Conservation (phyloP, 2,329 filamentous ascomycete genomes). For the Lachnellula arida region DNA sequence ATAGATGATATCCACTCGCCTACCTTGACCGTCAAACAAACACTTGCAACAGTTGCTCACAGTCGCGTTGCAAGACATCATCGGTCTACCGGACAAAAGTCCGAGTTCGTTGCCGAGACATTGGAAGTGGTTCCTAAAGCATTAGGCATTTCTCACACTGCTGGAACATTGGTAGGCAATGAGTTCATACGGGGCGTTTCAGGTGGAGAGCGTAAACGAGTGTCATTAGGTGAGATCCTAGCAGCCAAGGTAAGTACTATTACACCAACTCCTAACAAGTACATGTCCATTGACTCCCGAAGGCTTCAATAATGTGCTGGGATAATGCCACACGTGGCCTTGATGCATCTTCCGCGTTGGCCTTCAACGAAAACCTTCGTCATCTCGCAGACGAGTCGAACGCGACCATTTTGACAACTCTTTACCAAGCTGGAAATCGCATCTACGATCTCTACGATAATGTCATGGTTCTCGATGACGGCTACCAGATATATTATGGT, state of each 20-base stretch:
- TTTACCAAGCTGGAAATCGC: constrained; percentile 66
- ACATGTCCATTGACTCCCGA: too few species aligned
- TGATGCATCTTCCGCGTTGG: constrained; percentile 41
- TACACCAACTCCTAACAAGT: too few species aligned
- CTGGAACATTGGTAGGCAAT: constrained; percentile 50
- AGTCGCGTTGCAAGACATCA: constrained; percentile 49
- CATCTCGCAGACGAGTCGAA: constrained; percentile 59
- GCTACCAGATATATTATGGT: constrained; percentile 62
- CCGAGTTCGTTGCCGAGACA: constrained; percentile 32
- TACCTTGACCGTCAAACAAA: constrained; percentile 45
- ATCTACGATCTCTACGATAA: constrained; percentile 69
- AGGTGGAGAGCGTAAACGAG: constrained; percentile 57
- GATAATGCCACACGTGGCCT: constrained; percentile 63
- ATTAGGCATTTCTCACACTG: constrained; percentile 50
- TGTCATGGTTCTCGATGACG: constrained; percentile 62
- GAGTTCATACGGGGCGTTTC: constrained; percentile 59
- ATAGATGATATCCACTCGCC: constrained; percentile 39
- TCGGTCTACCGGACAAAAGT: constrained; percentile 44
- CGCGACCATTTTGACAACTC: constrained; percentile 55
- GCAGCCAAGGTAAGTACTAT: constrained; percentile 23
- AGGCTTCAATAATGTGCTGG: constrained; percentile 52
- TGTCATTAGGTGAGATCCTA: constrained; percentile 50
- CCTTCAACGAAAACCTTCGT: constrained; percentile 36
- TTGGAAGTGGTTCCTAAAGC: constrained; percentile 13
- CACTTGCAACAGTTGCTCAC: constrained; percentile 50